These are phyloP conservation scores for Narthecium ossifragum DNA, from an alignment of 106 monocot species.

Conservation along the genomic window DNA sequence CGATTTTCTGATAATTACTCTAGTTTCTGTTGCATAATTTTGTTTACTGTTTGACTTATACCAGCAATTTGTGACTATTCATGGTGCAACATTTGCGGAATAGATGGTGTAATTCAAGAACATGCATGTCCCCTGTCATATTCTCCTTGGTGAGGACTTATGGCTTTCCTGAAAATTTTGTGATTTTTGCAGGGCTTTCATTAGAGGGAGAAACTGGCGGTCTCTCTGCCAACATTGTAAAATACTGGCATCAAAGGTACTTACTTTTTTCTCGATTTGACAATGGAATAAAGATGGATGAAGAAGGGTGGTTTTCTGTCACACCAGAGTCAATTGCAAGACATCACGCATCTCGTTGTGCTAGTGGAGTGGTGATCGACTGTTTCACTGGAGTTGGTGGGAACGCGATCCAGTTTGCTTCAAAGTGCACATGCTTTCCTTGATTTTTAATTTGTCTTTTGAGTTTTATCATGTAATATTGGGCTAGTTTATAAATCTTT, in stretches of 20 bases:
- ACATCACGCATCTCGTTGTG: constrained; percentile 85
- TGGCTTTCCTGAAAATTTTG: constrained; percentile 3
- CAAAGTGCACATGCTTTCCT: constrained; percentile 35
- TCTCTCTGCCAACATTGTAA: constrained; percentile 28
- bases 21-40: background rate
- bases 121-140: background rate
- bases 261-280: constrained; percentile 81
- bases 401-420: constrained; percentile 95
- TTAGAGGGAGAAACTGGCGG: constrained; percentile 14
- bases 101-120: background rate
- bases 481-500: no score
- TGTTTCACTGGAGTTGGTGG: constrained; percentile 94
- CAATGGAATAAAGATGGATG: constrained; percentile 89
- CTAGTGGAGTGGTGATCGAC: constrained; percentile 56
- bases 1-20: background rate
- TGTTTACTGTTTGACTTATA: background rate
- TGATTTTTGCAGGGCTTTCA: constrained; percentile 27
- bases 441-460: background rate
- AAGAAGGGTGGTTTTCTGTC: constrained; percentile 99
- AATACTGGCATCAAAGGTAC: constrained; percentile 95
- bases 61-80: background rate
- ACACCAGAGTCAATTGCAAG: constrained; percentile 87
- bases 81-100: background rate
- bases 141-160: background rate
- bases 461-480: no score